Conservation (phyloP, 306 rosid species). For the Fagus crenata region DNA sequence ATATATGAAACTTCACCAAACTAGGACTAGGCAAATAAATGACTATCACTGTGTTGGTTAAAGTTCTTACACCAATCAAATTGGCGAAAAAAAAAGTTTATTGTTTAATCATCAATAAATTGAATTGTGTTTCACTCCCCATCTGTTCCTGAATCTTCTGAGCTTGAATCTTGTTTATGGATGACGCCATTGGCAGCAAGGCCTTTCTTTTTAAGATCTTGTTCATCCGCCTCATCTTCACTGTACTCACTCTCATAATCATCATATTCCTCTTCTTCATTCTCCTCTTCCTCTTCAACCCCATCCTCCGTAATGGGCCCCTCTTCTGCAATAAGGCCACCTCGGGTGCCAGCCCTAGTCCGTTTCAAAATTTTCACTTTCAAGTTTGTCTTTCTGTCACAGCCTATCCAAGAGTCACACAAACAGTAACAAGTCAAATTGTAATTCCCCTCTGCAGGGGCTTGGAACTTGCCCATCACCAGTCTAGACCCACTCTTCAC, state of each 20-base stretch:
- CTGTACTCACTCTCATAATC: slow-evolving; percentile 68
- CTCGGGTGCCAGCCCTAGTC: slow-evolving; percentile 87
- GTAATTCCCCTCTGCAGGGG: slow-evolving; percentile 89
- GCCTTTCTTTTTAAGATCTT: slow-evolving; percentile 41
- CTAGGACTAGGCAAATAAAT: not conserved
- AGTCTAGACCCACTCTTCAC: slow-evolving; percentile 80
- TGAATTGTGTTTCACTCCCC: slow-evolving; percentile 35
- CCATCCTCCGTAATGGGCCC: slow-evolving; percentile 50
- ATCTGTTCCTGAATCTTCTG: slow-evolving; percentile 47
- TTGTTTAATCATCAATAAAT: slow-evolving; percentile 11
- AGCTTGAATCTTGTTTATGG: slow-evolving; percentile 24
- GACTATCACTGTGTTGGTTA: slow-evolving; percentile 10
- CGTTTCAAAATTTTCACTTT: slow-evolving; percentile 84
- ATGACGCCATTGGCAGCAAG: slow-evolving; percentile 43
- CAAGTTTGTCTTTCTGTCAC: slow-evolving; percentile 69
- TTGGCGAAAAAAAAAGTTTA: not conserved
- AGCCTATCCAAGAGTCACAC: slow-evolving; percentile 96
- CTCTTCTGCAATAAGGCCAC: slow-evolving; percentile 32
- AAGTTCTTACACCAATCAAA: slow-evolving; percentile 25
- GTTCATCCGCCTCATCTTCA: slow-evolving; percentile 55
- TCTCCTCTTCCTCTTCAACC: slow-evolving; percentile 61
- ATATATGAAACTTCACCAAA: not conserved
- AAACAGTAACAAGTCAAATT: slow-evolving; percentile 77
- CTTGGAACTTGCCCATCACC: slow-evolving; percentile 84
- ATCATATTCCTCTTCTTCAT: slow-evolving; percentile 61